Base-by-base conservation (phyloP, 441 rosid genomes). In the Adansonia madagascariensis region DNA sequence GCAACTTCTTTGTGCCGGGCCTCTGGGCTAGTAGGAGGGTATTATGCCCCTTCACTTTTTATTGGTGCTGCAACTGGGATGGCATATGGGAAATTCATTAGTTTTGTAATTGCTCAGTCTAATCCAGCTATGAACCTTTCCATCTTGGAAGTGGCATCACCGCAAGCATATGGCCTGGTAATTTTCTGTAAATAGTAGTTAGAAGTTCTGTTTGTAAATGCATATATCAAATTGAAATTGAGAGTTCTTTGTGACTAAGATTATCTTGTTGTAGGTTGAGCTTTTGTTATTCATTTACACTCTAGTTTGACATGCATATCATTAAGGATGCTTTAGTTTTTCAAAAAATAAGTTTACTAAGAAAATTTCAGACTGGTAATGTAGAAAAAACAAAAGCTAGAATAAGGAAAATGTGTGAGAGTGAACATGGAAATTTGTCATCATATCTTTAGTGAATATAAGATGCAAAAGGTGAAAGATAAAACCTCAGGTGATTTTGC, bases 81-180 rank as follows among this genome's bases (percentile, higher is more conserved):
- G 91, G 93, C 97, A 31, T 95, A 93, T 80, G 99, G 99, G 77
- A 93, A 95, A 77, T 80, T 92, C 78, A 87, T 95, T 83, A 85
- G 86, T 83, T 82, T 87, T 73, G 93, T 84, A 76, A 84, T 91
- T 81, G 82, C 91, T 77, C 89, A 90, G 77, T 82, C 85, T 50
- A 78, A 85, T 78, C 86, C 92, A 44, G 82, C 83, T 6, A 8
- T 88, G 71, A 82, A 82, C 76, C 87, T 91, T 82, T 90, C 97
- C 71, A 44, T 95, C 79, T 78, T 93, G 82, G 99, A 95, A 85
- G 97, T 91, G 80, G 98, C 99, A 14, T 90, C 97, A 1, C 99
- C 97, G 46, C 98, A 93, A 87, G 99, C 99, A 57, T 95, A 95
- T 89, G 98, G 98, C 83, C 88, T 93, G 98, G 98, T 93, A 91